Evolutionary conservation across 2,329 filamentous ascomycete genomes (phyloP).

Genomic region (Talaromyces rugulosus): DNA sequence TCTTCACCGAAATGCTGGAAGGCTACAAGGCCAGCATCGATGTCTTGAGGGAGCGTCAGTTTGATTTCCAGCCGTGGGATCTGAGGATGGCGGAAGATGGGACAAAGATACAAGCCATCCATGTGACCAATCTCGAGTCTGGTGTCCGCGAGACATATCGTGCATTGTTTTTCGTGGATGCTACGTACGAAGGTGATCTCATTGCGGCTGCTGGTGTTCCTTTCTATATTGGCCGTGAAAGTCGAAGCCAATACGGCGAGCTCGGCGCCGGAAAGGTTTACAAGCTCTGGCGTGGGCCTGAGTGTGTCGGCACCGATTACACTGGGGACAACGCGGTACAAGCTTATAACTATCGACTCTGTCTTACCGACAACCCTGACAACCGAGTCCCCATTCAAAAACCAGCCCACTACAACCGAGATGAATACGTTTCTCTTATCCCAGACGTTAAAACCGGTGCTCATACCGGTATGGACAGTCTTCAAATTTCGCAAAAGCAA

Average conservation of each 20-base stretch:
- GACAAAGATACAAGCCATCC: not conserved
- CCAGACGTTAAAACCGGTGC: not conserved
- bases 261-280: not conserved
- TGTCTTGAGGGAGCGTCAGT: not conserved
- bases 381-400: not conserved
- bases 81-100: not conserved
- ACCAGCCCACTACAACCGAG: not conserved
- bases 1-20: not conserved
- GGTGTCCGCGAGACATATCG: not conserved
- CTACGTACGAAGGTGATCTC: not conserved
- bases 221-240: not conserved
- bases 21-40: not conserved
- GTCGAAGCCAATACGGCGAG: not conserved
- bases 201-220: not conserved
- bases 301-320: not conserved
- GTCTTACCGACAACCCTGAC: not conserved
- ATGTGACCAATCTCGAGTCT: not conserved
- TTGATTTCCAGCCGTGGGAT: not conserved
- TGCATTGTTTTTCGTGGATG: not conserved
- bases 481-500: not conserved
- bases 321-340: not conserved
- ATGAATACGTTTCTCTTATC: conserved; percentile 2
- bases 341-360: conserved; percentile 1
- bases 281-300: not conserved
- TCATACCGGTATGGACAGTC: not conserved